Evolutionary conservation across 2,329 filamentous ascomycete genomes (phyloP), one percentile per base, ranked within the genome.

Genomic region (Fusarium sarcochroum): DNA sequence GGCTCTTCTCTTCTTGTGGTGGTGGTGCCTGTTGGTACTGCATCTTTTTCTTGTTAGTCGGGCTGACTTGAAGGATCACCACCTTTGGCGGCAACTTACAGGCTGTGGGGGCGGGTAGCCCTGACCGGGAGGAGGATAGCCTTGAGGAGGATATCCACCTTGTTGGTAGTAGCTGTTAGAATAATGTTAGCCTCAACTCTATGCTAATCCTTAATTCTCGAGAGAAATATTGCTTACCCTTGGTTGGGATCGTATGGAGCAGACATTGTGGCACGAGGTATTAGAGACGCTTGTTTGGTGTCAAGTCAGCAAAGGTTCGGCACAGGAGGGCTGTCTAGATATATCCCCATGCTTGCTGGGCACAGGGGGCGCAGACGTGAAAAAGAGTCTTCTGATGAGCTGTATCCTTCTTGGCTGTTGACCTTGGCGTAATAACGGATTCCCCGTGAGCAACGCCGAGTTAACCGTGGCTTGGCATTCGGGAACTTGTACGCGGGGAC

Each of bases 1-100:
- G 78, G 68, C 78, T 80, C 76, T 81, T 80, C 65, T 81, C 78
- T 66, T 79, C 72, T 35, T 66, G 73, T 37, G 75, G 77, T 48
- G 78, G 78, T n/a, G 76, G 75, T 54, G 75, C 75, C 14, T 62
- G 71, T 48, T 68, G 60, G 44, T 80, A 79, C 40, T 76, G 69
- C 78, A 80, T 79, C 74, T 78, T 54, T 17, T 5, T 38, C 46
- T 54, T 58, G 62, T 15, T 55, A 57, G 55, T n/a, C 30, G 35
- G 42, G 27, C 17, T 48, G 37, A 25, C 18, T 34, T 17, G 27
- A 44, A 34, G 11, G 15, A 45, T 30, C 18, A 40, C 15, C 46
- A 35, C 6, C 2, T 32, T 18, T 10, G 20, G 52, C 27, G 17
- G 53, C 30, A 14, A 50, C 71, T 35, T 65, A 76, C 74, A 11